phyloP scores from a whole-genome alignment of 1,284 basidiomycete genomes.

The Neonothopanus nambi region DNA sequence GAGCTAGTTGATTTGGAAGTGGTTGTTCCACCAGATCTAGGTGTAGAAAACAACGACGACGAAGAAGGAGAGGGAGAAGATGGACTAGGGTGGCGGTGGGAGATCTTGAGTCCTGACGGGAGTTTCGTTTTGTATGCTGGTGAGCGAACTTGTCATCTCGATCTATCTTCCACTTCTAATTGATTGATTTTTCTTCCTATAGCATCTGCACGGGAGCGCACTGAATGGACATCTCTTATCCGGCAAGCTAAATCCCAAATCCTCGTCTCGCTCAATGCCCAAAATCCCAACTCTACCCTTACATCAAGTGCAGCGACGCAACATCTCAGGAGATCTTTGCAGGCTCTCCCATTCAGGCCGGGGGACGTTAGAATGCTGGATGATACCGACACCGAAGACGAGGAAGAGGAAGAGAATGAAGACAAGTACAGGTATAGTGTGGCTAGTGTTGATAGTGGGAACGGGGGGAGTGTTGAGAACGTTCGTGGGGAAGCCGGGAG shows the following conservation, averaged over 20 bases:
- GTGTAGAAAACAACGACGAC: neutral
- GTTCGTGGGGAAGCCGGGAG: too few species aligned
- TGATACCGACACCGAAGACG: conserved; percentile 22
- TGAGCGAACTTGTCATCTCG: conserved; percentile 32
- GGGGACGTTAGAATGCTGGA: conserved; percentile 45
- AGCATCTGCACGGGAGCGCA: conserved; percentile 60
- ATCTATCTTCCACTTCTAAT: neutral
- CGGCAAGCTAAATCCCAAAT: conserved; percentile 73
- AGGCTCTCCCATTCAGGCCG: conserved; percentile 69
- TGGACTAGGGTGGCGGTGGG: conserved; percentile 57
- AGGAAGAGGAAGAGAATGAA: conserved; percentile 4
- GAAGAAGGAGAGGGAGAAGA: conserved; percentile 38
- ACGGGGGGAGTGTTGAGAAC: conserved; percentile 1
- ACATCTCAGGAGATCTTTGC: conserved; percentile 69
- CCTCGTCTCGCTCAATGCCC: conserved; percentile 64
- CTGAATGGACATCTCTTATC: conserved; percentile 71
- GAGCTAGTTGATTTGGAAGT: conserved; percentile 79
- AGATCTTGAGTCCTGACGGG: conserved; percentile 73
- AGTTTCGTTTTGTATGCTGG: conserved; percentile 78
- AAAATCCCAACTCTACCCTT: conserved; percentile 75
- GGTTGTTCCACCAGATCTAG: conserved; percentile 49
- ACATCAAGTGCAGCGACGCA: conserved; percentile 74
- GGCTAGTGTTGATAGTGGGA: neutral
- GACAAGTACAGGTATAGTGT: too few species aligned
- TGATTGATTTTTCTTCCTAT: conserved; percentile 1